phyloP scores from a whole-genome alignment of 768 basidiomycete species.

The Neoboletus subvelutipes region DNA sequence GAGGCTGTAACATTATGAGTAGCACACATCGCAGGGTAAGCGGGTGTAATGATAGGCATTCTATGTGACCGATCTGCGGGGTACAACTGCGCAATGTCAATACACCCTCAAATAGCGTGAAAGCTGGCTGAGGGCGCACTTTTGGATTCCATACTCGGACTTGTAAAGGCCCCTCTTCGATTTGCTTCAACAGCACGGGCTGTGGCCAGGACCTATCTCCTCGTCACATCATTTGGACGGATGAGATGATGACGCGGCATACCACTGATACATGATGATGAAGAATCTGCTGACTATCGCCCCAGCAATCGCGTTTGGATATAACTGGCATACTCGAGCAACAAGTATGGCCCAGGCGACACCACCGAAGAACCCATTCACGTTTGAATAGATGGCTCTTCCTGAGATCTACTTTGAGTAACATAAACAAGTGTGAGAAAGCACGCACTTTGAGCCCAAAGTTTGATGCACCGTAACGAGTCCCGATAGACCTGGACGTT shows the following conservation, averaged over 20 bases:
- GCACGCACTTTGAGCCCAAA: conserved; percentile 93
- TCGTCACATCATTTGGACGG: conserved; percentile 6
- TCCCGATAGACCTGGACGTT: conserved; percentile 94
- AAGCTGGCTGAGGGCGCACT: conserved; percentile 39
- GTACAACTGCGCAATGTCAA: conserved; percentile 60
- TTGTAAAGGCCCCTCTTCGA: conserved; percentile 90
- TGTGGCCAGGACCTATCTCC: conserved; percentile 92
- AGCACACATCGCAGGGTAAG: conserved; percentile 98
- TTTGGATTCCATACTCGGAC: conserved; percentile 98
- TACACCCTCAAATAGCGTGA: too few relatives aligned
- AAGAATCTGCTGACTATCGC: conserved; percentile 98
- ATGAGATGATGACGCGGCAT: conserved; percentile 25
- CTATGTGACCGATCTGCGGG: conserved; percentile 91
- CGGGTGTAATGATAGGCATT: conserved; percentile 99
- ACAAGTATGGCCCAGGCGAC: conserved; percentile 99
- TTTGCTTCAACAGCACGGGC: conserved; percentile 94
- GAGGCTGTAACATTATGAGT: conserved; percentile 97
- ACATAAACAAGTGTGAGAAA: not conserved
- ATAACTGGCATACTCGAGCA: conserved; percentile 98
- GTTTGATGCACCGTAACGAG: conserved; percentile 90
- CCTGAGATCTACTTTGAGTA: conserved; percentile 44
- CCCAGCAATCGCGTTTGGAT: conserved; percentile 91
- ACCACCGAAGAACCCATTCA: conserved; percentile 96
- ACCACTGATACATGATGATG: conserved; percentile 98
- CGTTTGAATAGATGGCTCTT: conserved; percentile 96